Evolutionary conservation across 331 rosid species (phyloP), one percentile per base, ranked within the genome.

Genomic region (Phaseolus coccineus): DNA sequence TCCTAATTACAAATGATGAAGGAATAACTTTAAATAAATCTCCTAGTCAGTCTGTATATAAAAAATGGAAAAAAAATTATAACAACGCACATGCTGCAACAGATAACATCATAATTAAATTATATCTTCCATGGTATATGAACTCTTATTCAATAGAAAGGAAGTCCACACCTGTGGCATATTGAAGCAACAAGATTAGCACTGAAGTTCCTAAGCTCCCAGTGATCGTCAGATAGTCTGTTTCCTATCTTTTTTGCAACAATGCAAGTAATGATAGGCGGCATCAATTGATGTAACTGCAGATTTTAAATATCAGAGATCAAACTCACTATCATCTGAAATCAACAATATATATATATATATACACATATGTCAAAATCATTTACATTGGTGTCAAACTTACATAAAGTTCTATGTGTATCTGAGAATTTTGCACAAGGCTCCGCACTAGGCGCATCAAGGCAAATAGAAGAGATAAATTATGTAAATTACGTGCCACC

Each of bases 201-300:
- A 19, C 93, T 72, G 71, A 93, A 90, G 85, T 89, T 84, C 88
- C 99, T 88, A 82, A 95, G 97, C 77, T 95, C 96, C 99, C 99
- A 95, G 72, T 95, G 97, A 66, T 91, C 85, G 86, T 95, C 97
- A 77, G 92, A 88, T 69, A 73, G 81, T 79, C 92, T 87, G 81
- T 84, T 91, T 76, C 97, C 99, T 44, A 95, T 77, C 87, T 84
- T 85, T 91, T 90, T 92, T 4, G 97, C 93, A 83, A 95, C 86
- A 82, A 89, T 82, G 90, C 97, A 95, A 73, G 99, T 95, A 81
- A 95, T 85, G 80, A 95, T 77, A 72, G 97, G 82, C 4, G 99
- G 96, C 97, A 95, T 91, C 90, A 95, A 65, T 77, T 93, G 99
- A 84, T 95, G 99, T 72, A 95, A 78, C 97, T 95, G 94, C 55